Evolutionary conservation across 192 early-diverging fungal genomes (phyloP), one percentile per base, ranked within the genome.

Genomic region (Spizellomyces sp.): DNA sequence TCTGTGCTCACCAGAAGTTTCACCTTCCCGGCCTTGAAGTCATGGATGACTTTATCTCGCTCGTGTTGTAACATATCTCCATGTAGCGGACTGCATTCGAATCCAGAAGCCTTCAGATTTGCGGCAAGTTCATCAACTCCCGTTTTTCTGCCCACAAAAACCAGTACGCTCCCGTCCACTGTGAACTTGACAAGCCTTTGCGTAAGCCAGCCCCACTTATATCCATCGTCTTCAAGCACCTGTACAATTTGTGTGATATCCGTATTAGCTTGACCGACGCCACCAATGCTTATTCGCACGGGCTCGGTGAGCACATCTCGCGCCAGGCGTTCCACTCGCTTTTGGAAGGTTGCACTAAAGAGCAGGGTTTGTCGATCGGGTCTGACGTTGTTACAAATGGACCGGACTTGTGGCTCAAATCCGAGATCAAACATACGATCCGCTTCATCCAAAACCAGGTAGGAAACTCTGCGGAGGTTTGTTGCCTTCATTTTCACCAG

Each of bases 401-500:
- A 91, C 3, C 89, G 81, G 6, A 93, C 90, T 62, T 92, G 92
- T 0, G 89, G 90, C 62, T 93, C 90, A 83, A 83, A 84, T 7
- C 84, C 80, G 4, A 84, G 70, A 45, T 86, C 82, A 68, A 86
- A 81, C 84, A 86, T 86, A 27, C 78, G 36, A 60, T 88, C 87
- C 8, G 85, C 84, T 74, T 80, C 80, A 65, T 85, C 83, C 6
- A 83, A 70, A 10, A 85, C 84, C 10, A 88, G 60, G 59, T 70
- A 85, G 27, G 85, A 82, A 67, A 92, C 92, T 17, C 93, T 80
- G 48, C 79, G 77, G 14, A 95, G 85, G 65, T 90, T 91, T 7
- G 91, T 92, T 5, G 92, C 94, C 69, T 94, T 94, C 83, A 93
- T 94, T 73, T 91, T 91, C 52, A 95, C 81, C 80, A 95, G 83